Percentiles rank a stretch among this genome's conserved stretches.
Evolutionary conservation across 306 rosid genomes (phyloP).

Genomic region (Phaseolus lunatus): DNA sequence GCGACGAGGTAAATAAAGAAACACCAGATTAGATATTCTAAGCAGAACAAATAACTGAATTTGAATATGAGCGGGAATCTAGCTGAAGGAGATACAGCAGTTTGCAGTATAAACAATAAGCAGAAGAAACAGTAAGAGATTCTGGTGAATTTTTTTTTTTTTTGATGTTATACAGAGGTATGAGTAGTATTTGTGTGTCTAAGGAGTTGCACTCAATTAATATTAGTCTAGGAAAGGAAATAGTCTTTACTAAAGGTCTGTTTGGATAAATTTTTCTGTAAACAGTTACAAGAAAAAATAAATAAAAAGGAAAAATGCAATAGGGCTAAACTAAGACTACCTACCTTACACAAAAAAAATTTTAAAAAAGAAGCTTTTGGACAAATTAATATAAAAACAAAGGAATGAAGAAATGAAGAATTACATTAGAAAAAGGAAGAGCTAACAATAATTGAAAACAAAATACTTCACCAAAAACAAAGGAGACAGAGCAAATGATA

Average conservation of each 20-base stretch:
- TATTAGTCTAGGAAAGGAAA: background rate
- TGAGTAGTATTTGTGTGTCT: background rate
- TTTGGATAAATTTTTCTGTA: no score
- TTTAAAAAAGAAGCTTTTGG: no score
- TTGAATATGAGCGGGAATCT: background rate
- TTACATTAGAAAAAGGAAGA: slow-evolving; percentile 11
- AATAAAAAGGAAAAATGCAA: background rate
- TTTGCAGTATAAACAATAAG: slow-evolving; percentile 19
- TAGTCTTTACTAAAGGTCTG: background rate
- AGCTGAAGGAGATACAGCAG: slow-evolving; percentile 1
- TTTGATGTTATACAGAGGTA: no score
- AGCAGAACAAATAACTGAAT: slow-evolving; percentile 18
- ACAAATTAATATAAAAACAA: no score
- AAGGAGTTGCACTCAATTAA: background rate
- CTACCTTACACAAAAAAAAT: background rate
- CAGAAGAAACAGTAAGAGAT: slow-evolving; percentile 30
- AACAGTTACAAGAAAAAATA: background rate
- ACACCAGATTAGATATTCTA: background rate
- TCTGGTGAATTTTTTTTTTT: no score
- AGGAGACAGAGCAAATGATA: background rate
- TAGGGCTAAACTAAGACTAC: background rate
- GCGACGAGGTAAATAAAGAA: background rate
- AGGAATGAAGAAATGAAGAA: slow-evolving; percentile 11
- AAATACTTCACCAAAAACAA: background rate
- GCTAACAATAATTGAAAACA: background rate